Evolutionary conservation across 805 yeast species (phyloP), one percentile per base, ranked within the genome.

Genomic region (Metschnikowia peoriensis): DNA sequence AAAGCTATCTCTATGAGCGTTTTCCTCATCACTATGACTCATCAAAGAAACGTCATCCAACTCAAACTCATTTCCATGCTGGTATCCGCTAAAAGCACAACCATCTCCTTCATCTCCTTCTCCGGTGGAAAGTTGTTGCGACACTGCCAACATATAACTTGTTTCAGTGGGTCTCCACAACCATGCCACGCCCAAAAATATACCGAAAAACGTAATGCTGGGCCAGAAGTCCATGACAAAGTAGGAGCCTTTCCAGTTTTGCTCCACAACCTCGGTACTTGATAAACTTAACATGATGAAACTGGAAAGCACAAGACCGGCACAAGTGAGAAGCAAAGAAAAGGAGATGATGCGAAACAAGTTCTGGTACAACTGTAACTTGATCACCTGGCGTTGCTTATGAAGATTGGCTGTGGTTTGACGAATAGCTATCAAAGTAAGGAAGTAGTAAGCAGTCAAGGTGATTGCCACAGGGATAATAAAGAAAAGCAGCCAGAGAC

Each of bases 131-230:
- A 94, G 76, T 72, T 94, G 98, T 49, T 90, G 89, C 2, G 97
- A 89, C 56, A 92, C 92, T 11, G 97, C 98, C 65, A 94, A 81
- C 82, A 96, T 86, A 64, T 92, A 88, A 52, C 97, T 91, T 40
- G 96, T 90, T 61, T 88, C 94, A 0, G 97, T 93, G 49, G 99
- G 99, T 70, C 99, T 86, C 99, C 99, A 94, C 57, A 94, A 81
- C 75, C 91, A 83, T 6, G 97, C 89, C 57, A 94, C 78, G 9
- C 91, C 82, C 62, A 86, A 80, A 67, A 94, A 92, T 38, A 92
- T 92, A 45, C 85, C 71, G 65, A 88, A 89, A 72, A 90, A 94
- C 12, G 91, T 86, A 46, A 90, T 79, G 46, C 96, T 85, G 39
- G 97, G 96, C 97, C 98, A 92, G 74, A 96, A 96, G 61, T 93